Conservation (phyloP, 768 basidiomycete genomes). For the Leccinum fibrillosum region DNA sequence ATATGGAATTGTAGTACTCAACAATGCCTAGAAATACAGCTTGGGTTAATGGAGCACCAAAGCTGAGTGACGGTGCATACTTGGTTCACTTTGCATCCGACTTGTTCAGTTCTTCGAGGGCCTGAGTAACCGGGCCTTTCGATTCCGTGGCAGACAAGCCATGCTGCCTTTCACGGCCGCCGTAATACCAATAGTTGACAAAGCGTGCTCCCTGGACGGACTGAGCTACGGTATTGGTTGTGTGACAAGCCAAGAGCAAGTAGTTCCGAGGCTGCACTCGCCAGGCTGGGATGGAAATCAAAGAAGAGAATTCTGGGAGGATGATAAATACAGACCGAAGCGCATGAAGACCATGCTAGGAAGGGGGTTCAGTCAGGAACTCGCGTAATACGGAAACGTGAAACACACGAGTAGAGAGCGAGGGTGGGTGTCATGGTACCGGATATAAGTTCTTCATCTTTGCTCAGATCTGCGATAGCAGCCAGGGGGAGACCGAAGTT, state of each 20-base stretch:
- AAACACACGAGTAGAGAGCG: conserved; percentile 84
- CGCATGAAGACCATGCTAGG: conserved; percentile 86
- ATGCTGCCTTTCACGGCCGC: conserved; percentile 76
- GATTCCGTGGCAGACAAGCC: conserved; percentile 33
- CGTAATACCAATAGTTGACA: conserved; percentile 86
- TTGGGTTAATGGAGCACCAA: background rate
- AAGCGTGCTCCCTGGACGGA: conserved; percentile 80
- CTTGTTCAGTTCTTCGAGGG: conserved; percentile 40
- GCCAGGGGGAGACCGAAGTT: conserved; percentile 98
- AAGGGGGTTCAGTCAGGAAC: conserved; percentile 7
- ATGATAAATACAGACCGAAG: conserved; percentile 53
- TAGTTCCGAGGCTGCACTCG: conserved; percentile 95
- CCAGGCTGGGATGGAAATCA: conserved; percentile 62
- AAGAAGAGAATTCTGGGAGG: background rate
- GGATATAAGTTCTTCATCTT: conserved; percentile 96
- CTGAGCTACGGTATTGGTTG: conserved; percentile 88
- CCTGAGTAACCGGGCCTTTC: conserved; percentile 46
- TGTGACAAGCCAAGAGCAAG: conserved; percentile 90
- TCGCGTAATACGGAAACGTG: conserved; percentile 6
- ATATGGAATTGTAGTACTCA: conserved; percentile 15
- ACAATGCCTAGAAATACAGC: conserved; percentile 4
- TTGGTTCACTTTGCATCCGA: conserved; percentile 23
- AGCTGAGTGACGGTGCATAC: background rate
- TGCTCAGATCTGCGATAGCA: conserved; percentile 84
- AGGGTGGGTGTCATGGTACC: conserved; percentile 95